Conservation (phyloP, 2,329 filamentous ascomycete genomes). For the Neofusicoccum kwambonambiense region DNA sequence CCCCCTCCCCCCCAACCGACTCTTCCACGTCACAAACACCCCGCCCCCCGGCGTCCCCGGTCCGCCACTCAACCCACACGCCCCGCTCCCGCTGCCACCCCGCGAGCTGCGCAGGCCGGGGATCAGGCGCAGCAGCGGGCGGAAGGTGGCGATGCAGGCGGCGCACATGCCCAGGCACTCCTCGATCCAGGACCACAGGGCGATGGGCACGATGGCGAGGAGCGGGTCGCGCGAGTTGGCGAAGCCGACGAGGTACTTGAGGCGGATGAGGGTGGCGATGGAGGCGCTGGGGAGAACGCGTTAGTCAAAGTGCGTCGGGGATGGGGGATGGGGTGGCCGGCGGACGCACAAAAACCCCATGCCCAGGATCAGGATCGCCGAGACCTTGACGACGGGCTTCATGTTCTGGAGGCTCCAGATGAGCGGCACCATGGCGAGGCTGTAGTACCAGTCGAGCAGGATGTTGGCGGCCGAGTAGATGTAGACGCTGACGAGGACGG, state of each 20-base stretch:
- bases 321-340: no score
- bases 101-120: neutral
- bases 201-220: neutral
- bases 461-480: conserved; percentile 2
- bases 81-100: neutral
- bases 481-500: neutral
- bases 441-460: conserved; percentile 16
- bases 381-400: conserved; percentile 1
- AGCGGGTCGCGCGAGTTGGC: neutral
- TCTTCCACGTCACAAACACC: neutral
- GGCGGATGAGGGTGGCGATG: conserved; percentile 5
- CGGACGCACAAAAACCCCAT: neutral
- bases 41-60: neutral
- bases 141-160: neutral
- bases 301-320: neutral
- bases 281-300: neutral
- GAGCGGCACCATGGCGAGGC: conserved; percentile 12
- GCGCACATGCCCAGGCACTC: conserved; percentile 8
- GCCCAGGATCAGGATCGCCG: neutral
- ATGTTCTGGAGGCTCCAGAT: conserved; percentile 6
- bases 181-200: neutral
- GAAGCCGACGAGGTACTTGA: conserved; percentile 10
- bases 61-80: neutral
- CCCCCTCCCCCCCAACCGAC: neutral
- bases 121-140: neutral